Evolutionary conservation across 2,329 filamentous ascomycete genomes (phyloP), one percentile per base, ranked within the genome.

Genomic region (Aspergillus ochraceus): DNA sequence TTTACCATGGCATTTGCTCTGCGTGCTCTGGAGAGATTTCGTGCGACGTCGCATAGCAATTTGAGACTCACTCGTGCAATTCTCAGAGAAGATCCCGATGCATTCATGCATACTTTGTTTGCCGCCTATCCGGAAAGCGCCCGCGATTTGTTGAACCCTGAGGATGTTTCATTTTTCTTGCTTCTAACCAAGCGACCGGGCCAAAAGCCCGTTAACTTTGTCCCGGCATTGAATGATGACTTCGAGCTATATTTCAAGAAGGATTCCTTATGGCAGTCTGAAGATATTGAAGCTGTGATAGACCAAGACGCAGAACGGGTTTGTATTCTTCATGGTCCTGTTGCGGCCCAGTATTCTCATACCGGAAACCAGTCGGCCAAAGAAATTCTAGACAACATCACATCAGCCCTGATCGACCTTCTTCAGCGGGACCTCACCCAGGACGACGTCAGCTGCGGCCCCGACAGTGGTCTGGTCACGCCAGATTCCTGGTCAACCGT

Each of bases 201-300:
- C 26, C 93, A 97, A 81, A 98, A 98, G 83, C 94, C 94, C 1
- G 90, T 94, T 19, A 94, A 93, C 0, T 98, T 98, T 72, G 91
- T 98, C 24, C 94, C 94, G 2, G 84, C 89, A 20, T 84, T 98
- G 10, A 93, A 98, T 68, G 91, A 95, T 62, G 95, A 93, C 73
- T 98, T 98, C 67, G 94, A 98, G 74, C 96, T 94, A 78, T 98
- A 91, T 81, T 98, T 98, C 88, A 98, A 98, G 86, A 98, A 98
- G 81, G 94, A 98, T 75, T 97, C 94, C 0, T 84, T 98, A 12
- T 98, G 94, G 94, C 94, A 98, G 79, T 97, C 94, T 0, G 94
- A 98, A 78, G 93, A 97, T 71, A 83, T 98, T 9, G 92, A 94
- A 69, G 93, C 94, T 54, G 92, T 98, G 52, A 91, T 96, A 61